Conservation (phyloP, 768 basidiomycete species). For the Chalciporus piperatus region DNA sequence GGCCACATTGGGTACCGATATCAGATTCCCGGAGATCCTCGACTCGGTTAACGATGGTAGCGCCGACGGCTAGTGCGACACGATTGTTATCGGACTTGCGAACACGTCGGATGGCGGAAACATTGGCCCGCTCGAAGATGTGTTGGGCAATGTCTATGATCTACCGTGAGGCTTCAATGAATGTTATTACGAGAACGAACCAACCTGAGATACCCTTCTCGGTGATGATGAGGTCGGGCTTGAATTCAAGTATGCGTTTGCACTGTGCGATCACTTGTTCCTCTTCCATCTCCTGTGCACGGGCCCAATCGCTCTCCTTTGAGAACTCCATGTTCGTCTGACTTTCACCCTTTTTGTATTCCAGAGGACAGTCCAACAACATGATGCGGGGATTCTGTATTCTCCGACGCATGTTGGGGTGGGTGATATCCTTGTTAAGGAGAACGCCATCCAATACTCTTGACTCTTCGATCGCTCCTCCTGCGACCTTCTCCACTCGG, state of each 20-base stretch:
- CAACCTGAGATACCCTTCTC: constrained; percentile 96
- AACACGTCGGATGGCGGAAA: constrained; percentile 94
- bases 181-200: constrained; percentile 20
- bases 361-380: constrained; percentile 89
- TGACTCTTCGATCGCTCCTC: constrained; percentile 95
- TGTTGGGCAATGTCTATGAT: constrained; percentile 86
- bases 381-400: constrained; percentile 89
- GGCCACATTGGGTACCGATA: constrained; percentile 88
- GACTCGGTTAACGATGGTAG: constrained; percentile 94
- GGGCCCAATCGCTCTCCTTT: constrained; percentile 89
- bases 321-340: constrained; percentile 99
- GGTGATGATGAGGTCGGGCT: constrained; percentile 92
- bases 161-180: neutral
- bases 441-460: constrained; percentile 87
- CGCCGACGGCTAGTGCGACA: constrained; percentile 91
- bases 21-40: constrained; percentile 93
- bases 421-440: constrained; percentile 98
- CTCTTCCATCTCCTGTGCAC: constrained; percentile 93
- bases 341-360: constrained; percentile 98
- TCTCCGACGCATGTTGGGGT: constrained; percentile 91
- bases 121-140: constrained; percentile 79
- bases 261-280: constrained; percentile 92
- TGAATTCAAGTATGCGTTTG: constrained; percentile 83
- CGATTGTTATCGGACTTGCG: constrained; percentile 99
- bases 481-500: constrained; percentile 95